phyloP scores from a whole-genome alignment of 2,329 filamentous ascomycete species.

The Metarhizium brunneum region DNA sequence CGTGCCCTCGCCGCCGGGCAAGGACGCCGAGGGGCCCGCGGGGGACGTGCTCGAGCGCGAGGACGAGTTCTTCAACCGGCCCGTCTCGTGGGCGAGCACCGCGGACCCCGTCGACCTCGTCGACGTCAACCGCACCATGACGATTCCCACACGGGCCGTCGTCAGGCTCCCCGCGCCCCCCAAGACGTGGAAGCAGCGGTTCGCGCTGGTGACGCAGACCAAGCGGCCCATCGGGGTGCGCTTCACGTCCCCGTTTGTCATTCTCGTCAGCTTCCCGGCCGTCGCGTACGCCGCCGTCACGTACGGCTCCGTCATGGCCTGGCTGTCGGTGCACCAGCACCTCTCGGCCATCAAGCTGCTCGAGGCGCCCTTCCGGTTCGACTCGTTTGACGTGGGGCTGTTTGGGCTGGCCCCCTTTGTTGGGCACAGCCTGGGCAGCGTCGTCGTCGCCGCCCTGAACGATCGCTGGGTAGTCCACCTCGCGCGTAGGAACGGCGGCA shows the following conservation, averaged over 20 bases:
- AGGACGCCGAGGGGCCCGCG: not conserved
- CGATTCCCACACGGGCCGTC: not conserved
- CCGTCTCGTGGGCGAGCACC: not conserved
- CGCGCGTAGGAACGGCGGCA: constrained; percentile 25
- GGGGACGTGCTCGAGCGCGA: not conserved
- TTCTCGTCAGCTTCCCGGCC: constrained; percentile 17
- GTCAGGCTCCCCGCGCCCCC: not conserved
- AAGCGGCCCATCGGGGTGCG: constrained; percentile 6
- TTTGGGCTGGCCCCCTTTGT: constrained; percentile 21
- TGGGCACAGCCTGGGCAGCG: constrained; percentile 24
- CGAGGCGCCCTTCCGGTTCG: constrained; percentile 20
- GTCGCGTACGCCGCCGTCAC: constrained; percentile 29
- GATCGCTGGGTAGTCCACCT: constrained; percentile 27
- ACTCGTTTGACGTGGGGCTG: constrained; percentile 13
- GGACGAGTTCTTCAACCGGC: not conserved
- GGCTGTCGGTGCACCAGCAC: constrained; percentile 19
- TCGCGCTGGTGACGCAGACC: constrained; percentile 12
- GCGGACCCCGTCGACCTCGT: not conserved
- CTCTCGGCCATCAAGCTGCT: constrained; percentile 14
- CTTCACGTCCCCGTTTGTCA: constrained; percentile 8
- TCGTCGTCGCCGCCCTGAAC: constrained; percentile 26
- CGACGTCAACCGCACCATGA: not conserved
- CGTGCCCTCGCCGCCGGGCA: not conserved
- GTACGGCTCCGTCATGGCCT: constrained; percentile 28
- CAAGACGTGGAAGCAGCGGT: constrained; percentile 11